phyloP scores from a whole-genome alignment of 495 filamentous ascomycete genomes.

The Aspergillus biplanus region DNA sequence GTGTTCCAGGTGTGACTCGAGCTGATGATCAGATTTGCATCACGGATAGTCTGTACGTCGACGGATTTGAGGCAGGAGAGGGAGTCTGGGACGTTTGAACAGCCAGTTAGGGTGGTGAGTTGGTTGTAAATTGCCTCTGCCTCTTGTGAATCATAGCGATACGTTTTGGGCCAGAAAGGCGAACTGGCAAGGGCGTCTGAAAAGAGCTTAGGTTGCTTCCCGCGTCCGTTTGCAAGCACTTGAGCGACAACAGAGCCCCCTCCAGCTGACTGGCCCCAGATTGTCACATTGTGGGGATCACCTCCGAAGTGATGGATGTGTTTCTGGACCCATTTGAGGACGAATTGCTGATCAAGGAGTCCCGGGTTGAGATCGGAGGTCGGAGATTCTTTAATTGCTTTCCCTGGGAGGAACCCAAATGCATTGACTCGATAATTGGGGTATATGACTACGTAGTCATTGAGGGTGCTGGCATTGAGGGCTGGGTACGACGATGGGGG shows the following conservation, averaged over 20 bases:
- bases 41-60: conserved; percentile 52
- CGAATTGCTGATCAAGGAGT: conserved; percentile 53
- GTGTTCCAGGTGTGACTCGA: conserved; percentile 54
- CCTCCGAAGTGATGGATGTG: conserved; percentile 57
- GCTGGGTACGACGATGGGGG: conserved; percentile 61
- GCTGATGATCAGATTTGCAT: conserved; percentile 49
- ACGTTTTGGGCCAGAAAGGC: conserved; percentile 66
- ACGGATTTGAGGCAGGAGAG: conserved; percentile 54
- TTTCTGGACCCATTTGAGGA: conserved; percentile 57
- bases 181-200: conserved; percentile 59
- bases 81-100: conserved; percentile 38
- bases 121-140: conserved; percentile 53
- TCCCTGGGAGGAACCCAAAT: conserved; percentile 61
- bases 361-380: conserved; percentile 56
- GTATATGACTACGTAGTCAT: conserved; percentile 57
- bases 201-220: conserved; percentile 43
- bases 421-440: conserved; percentile 61
- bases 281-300: conserved; percentile 52
- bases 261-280: conserved; percentile 59
- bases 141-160: conserved; percentile 51
- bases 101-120: conserved; percentile 49
- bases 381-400: conserved; percentile 48
- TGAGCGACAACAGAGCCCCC: conserved; percentile 60
- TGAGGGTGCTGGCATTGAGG: conserved; percentile 49
- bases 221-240: conserved; percentile 50